Evolutionary conservation across 1,139 yeast species (phyloP).

Genomic region (Yamadazyma epiphylla): DNA sequence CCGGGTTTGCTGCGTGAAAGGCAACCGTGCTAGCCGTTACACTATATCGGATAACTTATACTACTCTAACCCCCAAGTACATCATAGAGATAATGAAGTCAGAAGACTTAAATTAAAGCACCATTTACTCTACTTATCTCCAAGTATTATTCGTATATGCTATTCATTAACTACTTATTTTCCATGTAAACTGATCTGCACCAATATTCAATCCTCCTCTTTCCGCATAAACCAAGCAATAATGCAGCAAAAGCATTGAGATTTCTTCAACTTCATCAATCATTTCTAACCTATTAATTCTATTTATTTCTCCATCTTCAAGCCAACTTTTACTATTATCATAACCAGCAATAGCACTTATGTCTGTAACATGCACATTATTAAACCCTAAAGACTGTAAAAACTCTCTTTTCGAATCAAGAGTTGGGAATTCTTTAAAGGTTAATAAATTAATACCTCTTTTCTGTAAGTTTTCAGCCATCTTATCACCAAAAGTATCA

Average conservation of each 20-base stretch:
- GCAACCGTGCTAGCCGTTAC: constrained; percentile 81
- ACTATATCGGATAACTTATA: constrained; percentile 65
- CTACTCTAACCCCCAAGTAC: no score
- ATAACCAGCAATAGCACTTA: constrained; percentile 56
- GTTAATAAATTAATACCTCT: constrained; percentile 75
- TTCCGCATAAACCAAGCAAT: constrained; percentile 44
- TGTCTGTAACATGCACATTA: constrained; percentile 40
- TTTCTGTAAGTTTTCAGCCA: constrained; percentile 66
- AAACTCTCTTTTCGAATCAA: constrained; percentile 42
- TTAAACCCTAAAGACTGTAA: constrained; percentile 20
- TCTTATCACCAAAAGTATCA: constrained; percentile 77
- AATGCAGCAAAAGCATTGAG: constrained; percentile 68
- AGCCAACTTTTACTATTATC: constrained; percentile 47
- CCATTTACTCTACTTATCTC: no score
- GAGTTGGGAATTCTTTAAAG: constrained; percentile 31
- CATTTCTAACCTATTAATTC: constrained; percentile 66
- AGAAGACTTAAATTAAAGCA: no score
- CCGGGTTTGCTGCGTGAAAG: constrained; percentile 79
- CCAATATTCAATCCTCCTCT: constrained; percentile 2
- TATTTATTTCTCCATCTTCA: constrained; percentile 35
- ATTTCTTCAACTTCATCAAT: constrained; percentile 91
- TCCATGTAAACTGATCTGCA: neutral
- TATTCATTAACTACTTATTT: no score
- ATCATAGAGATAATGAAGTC: no score
- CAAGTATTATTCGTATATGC: no score